Evolutionary conservation across 768 basidiomycete genomes (phyloP), one percentile per base, ranked within the genome.

Genomic region (Boletus rufocinnamomeus): DNA sequence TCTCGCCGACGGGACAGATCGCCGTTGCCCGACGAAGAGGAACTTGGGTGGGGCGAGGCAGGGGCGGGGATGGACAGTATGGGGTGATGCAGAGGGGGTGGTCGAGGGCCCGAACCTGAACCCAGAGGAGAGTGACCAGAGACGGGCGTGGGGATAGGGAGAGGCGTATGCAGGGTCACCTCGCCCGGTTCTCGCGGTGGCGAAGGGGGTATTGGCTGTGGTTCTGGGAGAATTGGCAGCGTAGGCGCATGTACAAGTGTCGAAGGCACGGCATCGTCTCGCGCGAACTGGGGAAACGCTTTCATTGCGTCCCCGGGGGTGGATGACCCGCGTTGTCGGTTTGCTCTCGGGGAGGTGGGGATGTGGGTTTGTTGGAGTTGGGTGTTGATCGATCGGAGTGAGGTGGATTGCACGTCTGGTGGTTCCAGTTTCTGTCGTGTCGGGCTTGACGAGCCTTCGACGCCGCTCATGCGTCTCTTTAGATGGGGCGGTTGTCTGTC

Each of bases 351-450:
- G 8, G 64, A 52, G 21, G 48, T n/a, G n/a, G 47, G 40, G 2
- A 17, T 8, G 4, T 23, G 16, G 34, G 49, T 3, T 25, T 23
- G 47, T 9, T 43, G 52, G 25, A n/a, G 56, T 38, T 21, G 47
- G 30, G 40, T 7, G 19, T 23, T n/a, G 45, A 3, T 50, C 37
- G 47, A 3, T n/a, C 23, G 40, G 21, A 25, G 28, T 25, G 60
- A 30, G 35, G 45, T 25, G 21, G 11, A 23, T 47, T 44, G 54
- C 3, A 11, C 10, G 30, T 53, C 59, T 17, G 56, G 44, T 5
- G 9, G 5, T 21, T 63, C 65, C 19, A 63, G 46, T 28, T 58
- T 67, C 16, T 34, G 69, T 46, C 63, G 57, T 28, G 50, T 60
- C 21, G n/a, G 38, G 46, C 21, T 63, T 2, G 63, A n/a, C 9